Base-by-base conservation (phyloP, 441 rosid species). In the Adansonia grandidieri region DNA sequence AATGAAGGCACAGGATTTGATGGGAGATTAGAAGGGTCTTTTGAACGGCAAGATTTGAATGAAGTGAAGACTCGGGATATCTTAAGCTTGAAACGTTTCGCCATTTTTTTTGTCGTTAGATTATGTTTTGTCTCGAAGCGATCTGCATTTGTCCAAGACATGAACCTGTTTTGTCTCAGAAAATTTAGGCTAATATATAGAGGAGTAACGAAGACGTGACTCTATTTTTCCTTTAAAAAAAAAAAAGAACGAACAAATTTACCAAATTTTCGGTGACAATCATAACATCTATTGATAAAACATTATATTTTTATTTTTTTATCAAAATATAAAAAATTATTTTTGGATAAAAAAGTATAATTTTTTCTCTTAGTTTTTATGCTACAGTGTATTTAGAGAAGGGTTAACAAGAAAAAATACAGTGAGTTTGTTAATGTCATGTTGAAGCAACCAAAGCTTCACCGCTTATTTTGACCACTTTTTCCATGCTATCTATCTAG, bases 11-110 rank as follows among this genome's bases (percentile, higher is more conserved):
- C 80, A 37, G 93, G 90, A 82, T 80, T 82, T 58, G 82, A 24
- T 42, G 92, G 90, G 50, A 86, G 87, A 80, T 83, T 20, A 4
- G 90, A 83, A 1, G 87, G 81, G 79, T 87, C 83, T 64, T 87
- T 86, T 22, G 92, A 86, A 57, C 90, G 85, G 86, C 89, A 87
- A 57, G 84, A 82, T 22, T 74, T 78, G 78, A 84, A 87, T 61
- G 86, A 80, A 73, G 86, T 83, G 87, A 92, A 77, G 78, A 88
- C 82, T 48, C 89, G 79, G 48, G 84, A 84, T 19, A 92, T 78
- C 65, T 84, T 88, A 58, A 91, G 58, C 89, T 82, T 89, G 83
- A 89, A 84, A 77, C 78, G 78, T 48, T 75, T 75, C 71, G 71
- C 78, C 78, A 75, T 75, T 24, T 71, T 24, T 24, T 24, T 24